phyloP scores from a whole-genome alignment of 2,329 filamentous ascomycete species.

The Lachnellula hyalina region DNA sequence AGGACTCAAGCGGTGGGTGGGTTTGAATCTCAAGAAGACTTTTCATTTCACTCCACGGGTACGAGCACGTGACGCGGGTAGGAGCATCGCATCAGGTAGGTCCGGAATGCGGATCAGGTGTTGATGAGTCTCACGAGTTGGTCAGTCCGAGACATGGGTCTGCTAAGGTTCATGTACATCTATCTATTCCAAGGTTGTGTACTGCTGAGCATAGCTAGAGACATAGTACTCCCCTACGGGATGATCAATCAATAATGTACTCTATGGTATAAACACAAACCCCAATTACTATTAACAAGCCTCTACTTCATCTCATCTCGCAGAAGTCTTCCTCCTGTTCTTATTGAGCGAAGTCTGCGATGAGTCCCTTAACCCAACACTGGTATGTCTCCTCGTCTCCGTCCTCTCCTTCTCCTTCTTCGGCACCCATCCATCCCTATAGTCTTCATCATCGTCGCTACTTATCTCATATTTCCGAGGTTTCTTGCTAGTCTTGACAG shows the following conservation, averaged over 20 bases:
- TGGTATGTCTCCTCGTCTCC: constrained; percentile 11
- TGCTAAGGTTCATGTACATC: too few relatives aligned
- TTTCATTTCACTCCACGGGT: too few relatives aligned
- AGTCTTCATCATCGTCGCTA: constrained; percentile 4
- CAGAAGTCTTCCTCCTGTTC: constrained; percentile 2
- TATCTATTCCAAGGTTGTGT: too few relatives aligned
- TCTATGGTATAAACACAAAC: neutral
- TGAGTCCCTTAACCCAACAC: constrained; percentile 11
- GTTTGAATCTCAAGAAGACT: too few relatives aligned
- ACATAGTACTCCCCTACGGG: neutral
- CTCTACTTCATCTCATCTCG: neutral
- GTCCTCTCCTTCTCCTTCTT: constrained; percentile 13
- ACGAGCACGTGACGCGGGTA: too few relatives aligned
- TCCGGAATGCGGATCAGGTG: too few relatives aligned
- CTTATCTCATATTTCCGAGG: constrained; percentile 2
- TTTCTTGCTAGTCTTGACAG: neutral
- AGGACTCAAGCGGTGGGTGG: too few relatives aligned
- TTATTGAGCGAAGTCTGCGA: constrained; percentile 1
- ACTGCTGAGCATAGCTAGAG: too few relatives aligned
- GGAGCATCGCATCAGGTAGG: too few relatives aligned
- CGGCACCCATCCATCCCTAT: constrained; percentile 12
- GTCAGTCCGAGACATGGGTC: too few relatives aligned
- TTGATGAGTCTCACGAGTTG: too few relatives aligned
- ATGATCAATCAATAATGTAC: neutral
- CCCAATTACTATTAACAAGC: neutral